Conservation (phyloP, 176 grass and related monocot genomes). For the Rhynchospora breviuscula region DNA sequence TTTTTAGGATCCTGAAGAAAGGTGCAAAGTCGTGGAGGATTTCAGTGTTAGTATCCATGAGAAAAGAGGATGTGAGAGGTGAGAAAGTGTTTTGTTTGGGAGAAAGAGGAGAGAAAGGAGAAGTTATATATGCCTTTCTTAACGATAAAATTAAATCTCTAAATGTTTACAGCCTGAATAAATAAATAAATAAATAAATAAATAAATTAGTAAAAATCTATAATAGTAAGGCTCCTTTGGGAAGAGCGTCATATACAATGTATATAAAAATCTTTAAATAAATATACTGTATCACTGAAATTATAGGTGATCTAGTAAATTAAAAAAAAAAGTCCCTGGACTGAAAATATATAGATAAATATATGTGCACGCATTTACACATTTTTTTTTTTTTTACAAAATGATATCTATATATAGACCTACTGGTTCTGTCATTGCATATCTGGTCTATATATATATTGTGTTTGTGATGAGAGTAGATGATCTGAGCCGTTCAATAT, state of each 20-base stretch:
- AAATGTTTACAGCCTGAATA: background rate
- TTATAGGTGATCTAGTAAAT: too few relatives aligned
- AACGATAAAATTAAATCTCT: background rate
- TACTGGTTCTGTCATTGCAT: too few relatives aligned
- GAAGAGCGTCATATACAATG: background rate
- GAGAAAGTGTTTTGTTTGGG: background rate
- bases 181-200: too few relatives aligned
- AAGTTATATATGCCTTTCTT: slow-evolving; percentile 3
- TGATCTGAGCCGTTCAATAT: too few relatives aligned
- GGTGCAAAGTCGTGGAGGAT: slow-evolving; percentile 26
- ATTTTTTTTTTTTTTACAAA: too few relatives aligned
- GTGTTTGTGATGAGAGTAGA: too few relatives aligned
- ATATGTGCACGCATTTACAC: too few relatives aligned
- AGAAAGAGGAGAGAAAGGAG: background rate
- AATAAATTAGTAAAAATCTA: slow-evolving; percentile 1
- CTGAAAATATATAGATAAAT: background rate
- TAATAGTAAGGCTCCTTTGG: background rate
- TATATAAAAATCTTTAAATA: too few relatives aligned
- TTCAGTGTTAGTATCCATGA: slow-evolving; percentile 19
- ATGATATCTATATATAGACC: too few relatives aligned
- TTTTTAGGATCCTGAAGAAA: slow-evolving; percentile 41
- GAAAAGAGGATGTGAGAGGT: background rate
- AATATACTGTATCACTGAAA: too few relatives aligned
- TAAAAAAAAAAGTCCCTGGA: too few relatives aligned
- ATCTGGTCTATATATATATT: too few relatives aligned